These are phyloP conservation scores for Cyberlindnera lachancei DNA, from an alignment of 805 yeast genomes.

Conservation along the genomic window DNA sequence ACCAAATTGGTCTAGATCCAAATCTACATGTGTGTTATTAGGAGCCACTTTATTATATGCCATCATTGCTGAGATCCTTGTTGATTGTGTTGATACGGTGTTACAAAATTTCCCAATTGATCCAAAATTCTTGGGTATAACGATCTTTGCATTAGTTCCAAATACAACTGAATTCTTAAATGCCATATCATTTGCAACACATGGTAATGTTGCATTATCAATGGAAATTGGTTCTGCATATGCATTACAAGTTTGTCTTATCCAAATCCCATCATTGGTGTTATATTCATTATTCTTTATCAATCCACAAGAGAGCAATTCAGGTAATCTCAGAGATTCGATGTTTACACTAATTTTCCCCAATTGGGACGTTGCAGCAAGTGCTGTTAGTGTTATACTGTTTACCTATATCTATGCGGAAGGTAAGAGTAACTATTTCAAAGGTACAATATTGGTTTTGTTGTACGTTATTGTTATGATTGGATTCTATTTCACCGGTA, in stretches of 20 bases:
- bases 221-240: slow-evolving; percentile 99
- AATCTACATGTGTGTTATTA: slow-evolving; percentile 74
- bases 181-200: slow-evolving; percentile 93
- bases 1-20: slow-evolving; percentile 90
- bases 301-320: slow-evolving; percentile 24
- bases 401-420: slow-evolving; percentile 94
- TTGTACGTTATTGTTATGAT: slow-evolving; percentile 65
- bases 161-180: slow-evolving; percentile 95
- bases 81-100: slow-evolving; percentile 87
- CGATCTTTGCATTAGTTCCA: slow-evolving; percentile 93
- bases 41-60: slow-evolving; percentile 87
- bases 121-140: slow-evolving; percentile 87
- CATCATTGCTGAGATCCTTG: slow-evolving; percentile 87
- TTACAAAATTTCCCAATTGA: slow-evolving; percentile 69
- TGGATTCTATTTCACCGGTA: slow-evolving; percentile 66
- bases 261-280: slow-evolving; percentile 89
- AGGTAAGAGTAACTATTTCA: slow-evolving; percentile 93
- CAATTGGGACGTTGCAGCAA: slow-evolving; percentile 88
- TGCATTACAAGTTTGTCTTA: slow-evolving; percentile 87
- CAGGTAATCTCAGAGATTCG: slow-evolving; percentile 28
- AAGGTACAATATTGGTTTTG: slow-evolving; percentile 81
- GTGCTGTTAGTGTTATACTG: slow-evolving; percentile 75
- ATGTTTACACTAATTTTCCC: slow-evolving; percentile 87
- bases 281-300: slow-evolving; percentile 56
- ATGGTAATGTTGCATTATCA: slow-evolving; percentile 92